phyloP scores from a whole-genome alignment of 2,329 filamentous ascomycete genomes.

The Phaeosphaeria sp. region DNA sequence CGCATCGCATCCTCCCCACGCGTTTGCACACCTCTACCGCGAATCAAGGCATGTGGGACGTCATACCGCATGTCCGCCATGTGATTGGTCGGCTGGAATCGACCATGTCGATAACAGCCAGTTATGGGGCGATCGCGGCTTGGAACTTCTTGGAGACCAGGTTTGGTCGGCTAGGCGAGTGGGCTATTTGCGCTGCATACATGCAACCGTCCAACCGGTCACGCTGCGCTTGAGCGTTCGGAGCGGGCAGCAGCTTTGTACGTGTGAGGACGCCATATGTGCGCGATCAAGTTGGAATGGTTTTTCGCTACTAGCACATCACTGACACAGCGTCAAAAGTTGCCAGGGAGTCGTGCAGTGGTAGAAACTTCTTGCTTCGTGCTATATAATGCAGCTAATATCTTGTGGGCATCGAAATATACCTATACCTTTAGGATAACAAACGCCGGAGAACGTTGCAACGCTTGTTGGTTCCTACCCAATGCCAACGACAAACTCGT shows the following conservation, averaged over 20 bases:
- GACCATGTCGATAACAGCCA: not conserved
- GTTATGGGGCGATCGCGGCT: not conserved
- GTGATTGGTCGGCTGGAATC: not conserved
- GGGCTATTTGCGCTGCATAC: not conserved
- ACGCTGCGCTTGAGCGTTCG: not conserved
- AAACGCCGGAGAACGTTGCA: not conserved
- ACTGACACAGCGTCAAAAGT: no score
- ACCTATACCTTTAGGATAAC: slow-evolving; percentile 7
- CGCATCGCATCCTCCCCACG: slow-evolving; percentile 1
- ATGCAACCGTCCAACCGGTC: not conserved
- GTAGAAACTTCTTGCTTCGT: not conserved
- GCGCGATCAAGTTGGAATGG: no score
- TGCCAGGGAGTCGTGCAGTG: no score
- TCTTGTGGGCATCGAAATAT: slow-evolving; percentile 8
- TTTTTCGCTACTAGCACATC: no score
- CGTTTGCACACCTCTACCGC: not conserved
- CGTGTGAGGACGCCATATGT: no score
- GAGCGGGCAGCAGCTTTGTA: no score
- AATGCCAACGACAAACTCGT: slow-evolving; percentile 4
- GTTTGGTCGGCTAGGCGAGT: not conserved
- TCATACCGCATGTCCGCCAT: not conserved
- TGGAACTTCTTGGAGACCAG: not conserved
- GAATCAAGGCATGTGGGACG: not conserved
- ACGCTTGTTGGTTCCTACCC: slow-evolving; percentile 1
- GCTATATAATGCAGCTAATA: slow-evolving; percentile 7